Conservation (phyloP, 331 rosid species). For the Dryas integrifolia region DNA sequence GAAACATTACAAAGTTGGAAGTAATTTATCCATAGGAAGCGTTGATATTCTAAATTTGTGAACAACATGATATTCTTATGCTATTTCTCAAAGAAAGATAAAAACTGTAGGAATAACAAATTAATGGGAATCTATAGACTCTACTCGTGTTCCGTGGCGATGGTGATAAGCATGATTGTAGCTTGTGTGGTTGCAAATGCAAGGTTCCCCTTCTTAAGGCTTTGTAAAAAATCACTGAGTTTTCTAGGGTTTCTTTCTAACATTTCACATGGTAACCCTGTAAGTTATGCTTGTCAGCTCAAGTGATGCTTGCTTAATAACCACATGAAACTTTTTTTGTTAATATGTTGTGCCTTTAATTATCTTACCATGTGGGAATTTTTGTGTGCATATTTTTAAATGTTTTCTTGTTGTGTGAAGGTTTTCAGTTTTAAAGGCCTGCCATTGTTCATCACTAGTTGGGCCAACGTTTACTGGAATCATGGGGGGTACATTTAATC, state of each 20-base stretch:
- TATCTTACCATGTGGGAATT: not conserved
- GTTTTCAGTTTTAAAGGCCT: conserved; percentile 28
- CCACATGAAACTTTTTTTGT: not conserved
- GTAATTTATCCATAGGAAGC: not conserved
- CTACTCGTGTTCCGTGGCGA: not conserved
- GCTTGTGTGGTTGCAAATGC: not conserved
- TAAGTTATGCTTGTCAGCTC: not conserved
- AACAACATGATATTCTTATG: not conserved
- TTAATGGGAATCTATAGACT: not conserved
- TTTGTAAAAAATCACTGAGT: not conserved
- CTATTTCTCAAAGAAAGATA: not conserved
- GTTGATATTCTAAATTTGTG: not conserved
- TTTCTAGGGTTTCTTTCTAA: not conserved
- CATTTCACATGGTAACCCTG: not conserved
- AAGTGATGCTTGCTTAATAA: not conserved
- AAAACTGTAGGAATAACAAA: not conserved
- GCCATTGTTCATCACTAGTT: conserved; percentile 31
- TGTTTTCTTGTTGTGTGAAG: conserved; percentile 30
- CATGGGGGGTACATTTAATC: conserved; percentile 95
- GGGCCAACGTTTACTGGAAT: conserved; percentile 33
- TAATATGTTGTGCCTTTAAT: not conserved
- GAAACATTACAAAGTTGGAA: not conserved
- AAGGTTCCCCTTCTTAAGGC: not conserved
- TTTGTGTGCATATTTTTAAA: not conserved
- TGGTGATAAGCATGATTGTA: not conserved